Base-by-base conservation (phyloP, 345 rosid species). In the Anacardium occidentale region DNA sequence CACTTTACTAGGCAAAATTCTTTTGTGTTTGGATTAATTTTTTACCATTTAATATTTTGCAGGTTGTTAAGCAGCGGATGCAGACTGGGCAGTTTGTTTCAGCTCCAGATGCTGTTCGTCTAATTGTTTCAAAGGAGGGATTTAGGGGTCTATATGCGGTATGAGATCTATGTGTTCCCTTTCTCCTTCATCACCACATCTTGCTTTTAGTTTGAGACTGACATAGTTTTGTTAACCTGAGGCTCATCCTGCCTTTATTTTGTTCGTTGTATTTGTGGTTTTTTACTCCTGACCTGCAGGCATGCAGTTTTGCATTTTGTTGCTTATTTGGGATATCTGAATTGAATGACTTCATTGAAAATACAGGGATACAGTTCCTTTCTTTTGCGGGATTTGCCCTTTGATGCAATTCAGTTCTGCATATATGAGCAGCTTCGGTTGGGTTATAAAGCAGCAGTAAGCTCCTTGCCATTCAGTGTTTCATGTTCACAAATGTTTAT, bases 1-100 rank as follows among this genome's bases (percentile, higher is more conserved):
- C n/a, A n/a, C n/a, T n/a, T n/a, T 72, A 20, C 62, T 26, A 37
- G 66, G 13, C 64, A 44, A 65, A 3, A n/a, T 2, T 18, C 14
- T 29, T 29, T 29, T 29, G 25, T 21, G 34, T 22, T 9, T 40
- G 18, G 32, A 10, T 57, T n/a, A 20, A 34, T 25, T 68, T 42
- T 72, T 13, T 37, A 1, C 20, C 65, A 42, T 58, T 63, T 54
- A 51, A 61, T 76, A 53, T 68, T 69, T 24, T 50, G 45, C 80
- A 95, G 98, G 99, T 95, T 81, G 94, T 95, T 64, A 95, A 92
- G 82, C 94, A 91, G 77, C 86, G 99, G 85, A 87, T 91, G 97
- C 97, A 92, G 81, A 91, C 99, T 24, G 92, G 93, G 64, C 99
- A 95, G 67, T 95, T 89, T 81, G 75, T 86, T 57, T 88, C 98